Base-by-base conservation (phyloP, 2,329 filamentous ascomycete genomes). In the Monosporascus sp. region DNA sequence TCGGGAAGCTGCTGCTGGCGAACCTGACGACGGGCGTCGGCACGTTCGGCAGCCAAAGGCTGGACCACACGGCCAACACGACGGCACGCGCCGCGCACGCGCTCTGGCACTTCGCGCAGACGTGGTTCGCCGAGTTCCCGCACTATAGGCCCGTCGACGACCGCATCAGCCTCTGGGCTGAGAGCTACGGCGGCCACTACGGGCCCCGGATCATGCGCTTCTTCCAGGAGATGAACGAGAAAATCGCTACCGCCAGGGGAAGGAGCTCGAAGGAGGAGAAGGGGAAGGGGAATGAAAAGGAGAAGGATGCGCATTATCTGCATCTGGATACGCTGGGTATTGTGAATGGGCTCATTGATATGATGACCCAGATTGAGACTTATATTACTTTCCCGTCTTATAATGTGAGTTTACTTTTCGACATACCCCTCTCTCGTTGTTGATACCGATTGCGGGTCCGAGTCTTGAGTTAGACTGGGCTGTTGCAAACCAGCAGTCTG, bases 131-230 rank as follows among this genome's bases (percentile, higher is more conserved):
- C 15, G 70, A 75, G 1, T 85, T 85, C 54, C 82, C 83, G 0
- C 73, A 81, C 56, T 82, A 84, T 59, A 78, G 78, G 37, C 80
- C 79, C 4, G 72, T 76, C 5, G 65, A 68, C 37, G 53, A 56
- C 37, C 51, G 52, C 2, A 70, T 76, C 0, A 84, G 84, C 60
- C 70, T 89, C 5, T 88, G 87, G 56, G 78, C 84, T 1, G 85
- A 90, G 65, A 86, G 82, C 67, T 87, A 89, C 65, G 82, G 85
- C 37, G 88, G 88, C 14, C 80, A 83, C 52, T 90, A 89, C 60
- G 87, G 83, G 0, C 85, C 85, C 2, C 72, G 80, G 1, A 87
- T 89, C 60, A 82, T 83, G 11, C 72, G 74, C 20, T 68, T 75
- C 22, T 81, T 78, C 70, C 76, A 86, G 60, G 66, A 80, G 52